phyloP scores from a whole-genome alignment of 2,329 filamentous ascomycete species.

The Penicillium sp. region DNA sequence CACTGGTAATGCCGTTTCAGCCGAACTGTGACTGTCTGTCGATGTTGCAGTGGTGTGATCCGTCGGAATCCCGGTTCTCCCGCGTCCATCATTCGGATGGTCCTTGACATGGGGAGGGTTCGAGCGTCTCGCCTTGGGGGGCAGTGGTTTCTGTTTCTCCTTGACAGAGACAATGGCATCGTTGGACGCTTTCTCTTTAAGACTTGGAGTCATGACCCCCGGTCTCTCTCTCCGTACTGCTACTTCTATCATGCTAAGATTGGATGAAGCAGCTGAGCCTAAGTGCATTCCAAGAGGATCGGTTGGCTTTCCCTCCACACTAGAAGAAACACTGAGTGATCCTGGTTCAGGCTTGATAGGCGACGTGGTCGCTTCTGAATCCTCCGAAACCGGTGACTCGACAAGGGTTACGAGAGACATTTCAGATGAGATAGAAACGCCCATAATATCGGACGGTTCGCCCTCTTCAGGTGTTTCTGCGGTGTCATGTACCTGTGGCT shows the following conservation, averaged over 20 bases:
- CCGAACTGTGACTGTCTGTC: slow-evolving; percentile 7
- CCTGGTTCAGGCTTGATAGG: slow-evolving; percentile 29
- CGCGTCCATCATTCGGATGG: slow-evolving; percentile 29
- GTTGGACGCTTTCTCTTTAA: slow-evolving; percentile 38
- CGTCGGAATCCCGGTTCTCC: slow-evolving; percentile 23
- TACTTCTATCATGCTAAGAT: slow-evolving; percentile 71
- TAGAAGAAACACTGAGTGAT: slow-evolving; percentile 25
- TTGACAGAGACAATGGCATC: slow-evolving; percentile 18
- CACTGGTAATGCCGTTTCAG: background rate
- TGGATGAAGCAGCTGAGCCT: slow-evolving; percentile 65
- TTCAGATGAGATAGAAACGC: background rate
- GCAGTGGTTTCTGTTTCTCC: slow-evolving; percentile 36
- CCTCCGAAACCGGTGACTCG: slow-evolving; percentile 24
- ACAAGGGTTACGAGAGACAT: slow-evolving; percentile 27
- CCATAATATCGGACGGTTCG: background rate
- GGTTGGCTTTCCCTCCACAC: slow-evolving; percentile 20
- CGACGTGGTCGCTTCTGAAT: slow-evolving; percentile 47
- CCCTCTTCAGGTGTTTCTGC: slow-evolving; percentile 7
- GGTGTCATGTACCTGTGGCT: slow-evolving; percentile 14
- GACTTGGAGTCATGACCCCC: slow-evolving; percentile 74
- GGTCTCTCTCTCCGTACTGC: slow-evolving; percentile 78
- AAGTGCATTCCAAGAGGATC: slow-evolving; percentile 64
- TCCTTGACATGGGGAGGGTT: slow-evolving; percentile 33
- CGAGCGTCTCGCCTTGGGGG: slow-evolving; percentile 41
- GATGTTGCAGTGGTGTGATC: slow-evolving; percentile 8